Base-by-base conservation (phyloP, 163 green algal genomes). In the Scenedesmus sp. region DNA sequence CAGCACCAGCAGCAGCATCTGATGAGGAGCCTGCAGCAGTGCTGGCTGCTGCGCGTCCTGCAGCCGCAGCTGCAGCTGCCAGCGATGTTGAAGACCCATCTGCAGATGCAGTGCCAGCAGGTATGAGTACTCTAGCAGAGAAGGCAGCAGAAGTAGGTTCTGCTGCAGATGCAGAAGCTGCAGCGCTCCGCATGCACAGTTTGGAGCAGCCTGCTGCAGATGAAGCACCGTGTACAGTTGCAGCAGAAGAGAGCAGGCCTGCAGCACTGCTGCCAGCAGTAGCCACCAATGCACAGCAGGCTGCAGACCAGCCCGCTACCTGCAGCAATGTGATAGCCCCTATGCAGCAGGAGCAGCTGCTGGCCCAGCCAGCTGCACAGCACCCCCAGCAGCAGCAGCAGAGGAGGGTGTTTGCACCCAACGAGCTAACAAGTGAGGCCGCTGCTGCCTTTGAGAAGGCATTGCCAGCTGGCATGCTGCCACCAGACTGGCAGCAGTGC, bases 361-460 rank as follows among this genome's bases (percentile, higher is more conserved):
- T 8, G 57, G 34, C 2, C 46, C 76, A 59, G 12, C 76, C 76
- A 84, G 34, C 12, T 52, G 70, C 57, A 18, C 26, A 60, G 12
- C 26, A 88, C 23, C 23, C 59, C n/a, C 84, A 88, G 60, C 76
- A 85, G 46, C 46, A 64, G 79, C 52, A 86, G 79, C 84, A 88
- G 84, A 84, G 34, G 76, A 59, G 10, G 76, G 34, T 79, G 70
- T 79, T 52, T 79, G 70, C 70, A 52, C 70, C 70, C 5, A 13
- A 79, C 13, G 70, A 79, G 70, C 70, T 79, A 0, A 79, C 23
- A 13, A 23, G 23, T 79, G 70, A 79, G 23, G 23, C 70, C 12
- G 70, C 70, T 52, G 70, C 70, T 10, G 70, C 20, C 0, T 79
- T 79, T 52, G 70, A 79, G 70, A 1, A 26, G 70, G 70, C 70